Base-by-base conservation (phyloP, 352 stramenopile species). In the Phytophthora citricola region DNA sequence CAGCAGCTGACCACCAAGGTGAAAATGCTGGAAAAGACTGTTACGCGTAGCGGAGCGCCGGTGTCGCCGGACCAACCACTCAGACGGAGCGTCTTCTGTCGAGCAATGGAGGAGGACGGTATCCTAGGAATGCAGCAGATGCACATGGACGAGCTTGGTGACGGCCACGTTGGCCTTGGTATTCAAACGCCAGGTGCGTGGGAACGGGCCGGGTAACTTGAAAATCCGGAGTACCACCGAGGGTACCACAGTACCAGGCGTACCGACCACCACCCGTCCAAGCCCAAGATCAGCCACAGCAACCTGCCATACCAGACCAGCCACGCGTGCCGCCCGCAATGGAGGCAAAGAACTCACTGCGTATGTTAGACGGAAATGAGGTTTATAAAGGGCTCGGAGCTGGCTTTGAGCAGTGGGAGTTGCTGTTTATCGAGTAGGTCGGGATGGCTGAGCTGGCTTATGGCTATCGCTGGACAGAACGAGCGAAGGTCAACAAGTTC, bases 401-500 rank as follows among this genome's bases (percentile, higher is more conserved):
- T 1, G 43, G 54, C 0, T 61, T 61, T 22, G 54, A 53, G 9
- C 43, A 61, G 17, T 61, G 39, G 54, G 54, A 31, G 6, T 20
- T 61, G 20, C 43, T 61, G 9, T 54, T 61, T 7, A 53, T 61
- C 3, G 29, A 61, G 43, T 31, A 53, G 24, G 54, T 61, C 2
- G 43, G 53, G 29, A 61, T 61, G 29, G 29, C 54, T 0, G 54
- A 53, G 17, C 3, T 61, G 12, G 43, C 41, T 0, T 24, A 52
- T 17, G 29, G 54, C 41, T 36, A 53, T 6, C 43, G 34, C 17
- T 53, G 31, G 54, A 24, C 54, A 0, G 54, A 44, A 14, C 6
- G 54, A 9, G 31, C 31, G 17, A 61, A 61, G 8, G 20, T 61
- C 1, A 61, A 54, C 20, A 61, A 51, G 38, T 60, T 60, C 27